phyloP scores from a whole-genome alignment of 2,329 filamentous ascomycete species.

The Beauveria pseudobassiana region DNA sequence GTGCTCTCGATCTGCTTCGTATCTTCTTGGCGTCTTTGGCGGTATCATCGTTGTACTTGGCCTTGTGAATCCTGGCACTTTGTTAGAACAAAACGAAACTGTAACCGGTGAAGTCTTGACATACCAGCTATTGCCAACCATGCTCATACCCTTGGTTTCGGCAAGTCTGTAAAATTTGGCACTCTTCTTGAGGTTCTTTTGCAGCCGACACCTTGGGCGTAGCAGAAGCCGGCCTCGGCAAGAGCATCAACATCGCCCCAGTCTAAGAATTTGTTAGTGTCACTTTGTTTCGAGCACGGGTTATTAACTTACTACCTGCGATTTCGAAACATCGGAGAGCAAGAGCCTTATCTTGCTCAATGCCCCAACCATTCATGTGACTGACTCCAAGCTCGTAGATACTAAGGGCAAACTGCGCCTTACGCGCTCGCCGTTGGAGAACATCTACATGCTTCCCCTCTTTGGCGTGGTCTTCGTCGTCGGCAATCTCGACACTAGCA shows the following conservation, averaged over 20 bases:
- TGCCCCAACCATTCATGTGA: conserved; percentile 98
- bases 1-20: conserved; percentile 68
- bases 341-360: conserved; percentile 81
- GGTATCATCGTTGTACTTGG: conserved; percentile 72
- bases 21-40: conserved; percentile 53
- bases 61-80: conserved; percentile 77
- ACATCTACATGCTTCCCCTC: conserved; percentile 57
- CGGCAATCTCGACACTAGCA: conserved; percentile 73
- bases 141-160: conserved; percentile 88
- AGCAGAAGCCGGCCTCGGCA: conserved; percentile 92
- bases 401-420: conserved; percentile 88
- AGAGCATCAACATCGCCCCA: conserved; percentile 96
- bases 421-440: conserved; percentile 69
- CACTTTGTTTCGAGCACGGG: neutral
- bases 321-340: conserved; percentile 94
- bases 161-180: conserved; percentile 86
- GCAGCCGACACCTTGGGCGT: conserved; percentile 84
- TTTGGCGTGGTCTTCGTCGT: conserved; percentile 63
- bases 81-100: neutral
- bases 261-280: conserved; percentile 35
- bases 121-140: conserved; percentile 97
- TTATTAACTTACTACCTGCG: conserved; percentile 61
- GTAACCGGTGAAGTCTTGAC: conserved; percentile 26
- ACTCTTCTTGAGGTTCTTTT: conserved; percentile 95
- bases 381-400: conserved; percentile 95